Evolutionary conservation across 352 stramenopile genomes (phyloP), one percentile per base, ranked within the genome.

Genomic region (Thraustotheca clavata): DNA sequence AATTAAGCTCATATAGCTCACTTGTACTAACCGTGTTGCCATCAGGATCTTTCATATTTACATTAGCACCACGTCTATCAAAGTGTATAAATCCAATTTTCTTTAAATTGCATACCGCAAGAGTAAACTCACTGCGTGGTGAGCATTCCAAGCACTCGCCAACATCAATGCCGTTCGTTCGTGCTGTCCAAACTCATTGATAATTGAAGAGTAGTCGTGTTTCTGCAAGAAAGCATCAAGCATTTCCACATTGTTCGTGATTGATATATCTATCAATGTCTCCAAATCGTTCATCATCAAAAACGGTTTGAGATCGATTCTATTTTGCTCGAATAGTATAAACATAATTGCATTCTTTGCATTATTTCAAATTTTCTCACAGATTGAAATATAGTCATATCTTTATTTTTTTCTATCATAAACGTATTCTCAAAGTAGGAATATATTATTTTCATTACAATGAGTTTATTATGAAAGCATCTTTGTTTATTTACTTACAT

Each of bases 1-100:
- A n/a, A n/a, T n/a, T n/a, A n/a, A 22, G 29, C 9, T 12, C 29
- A 57, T 9, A 31, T 9, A 47, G 22, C 27, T 7, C 14, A 6
- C 27, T 50, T 14, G 43, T 6, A 60, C 57, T 18, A 35, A 65
- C 57, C 22, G 57, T 54, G 20, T 29, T 65, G 38, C 57, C 57
- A 26, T 65, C 57, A 32, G 57, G 57, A 34, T 65, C 57, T 27
- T 65, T 65, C 9, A 65, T n/a, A 33, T 54, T 24, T 29, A 39
- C 26, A 32, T 65, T 54, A 1, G 57, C 57, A 24, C 57, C 57
- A 9, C 57, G 57, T 29, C 54, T 62, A n/a, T 26, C 24, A 29
- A 3, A 7, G 27, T 39, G 34, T 46, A 52, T 52, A 31, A 52
- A 31, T 2, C 12, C 24, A 31, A 6, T 43, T 43, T 20, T 29